These are phyloP conservation scores for Phanerochaete carnosa DNA, from an alignment of 768 basidiomycete species.

Conservation along the genomic window DNA sequence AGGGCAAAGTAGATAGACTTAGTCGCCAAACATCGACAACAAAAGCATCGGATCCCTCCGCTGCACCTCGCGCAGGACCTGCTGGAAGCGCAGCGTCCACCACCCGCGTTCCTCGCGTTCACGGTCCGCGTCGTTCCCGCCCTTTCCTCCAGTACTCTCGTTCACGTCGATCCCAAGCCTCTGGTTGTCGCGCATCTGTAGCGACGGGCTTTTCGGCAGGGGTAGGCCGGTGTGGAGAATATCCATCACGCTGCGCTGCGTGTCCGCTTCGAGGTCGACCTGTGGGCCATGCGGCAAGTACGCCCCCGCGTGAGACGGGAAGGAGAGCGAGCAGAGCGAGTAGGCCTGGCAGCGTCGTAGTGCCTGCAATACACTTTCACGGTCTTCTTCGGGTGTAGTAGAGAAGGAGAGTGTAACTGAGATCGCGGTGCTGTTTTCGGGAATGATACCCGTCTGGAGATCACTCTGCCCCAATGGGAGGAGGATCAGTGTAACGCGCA, in stretches of 20 bases:
- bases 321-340: conserved; percentile 43
- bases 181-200: conserved; percentile 40
- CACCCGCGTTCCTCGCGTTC: conserved; percentile 72
- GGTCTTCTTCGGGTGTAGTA: conserved; percentile 16
- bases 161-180: conserved; percentile 23
- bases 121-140: conserved; percentile 28
- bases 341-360: conserved; percentile 50
- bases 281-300: conserved; percentile 25
- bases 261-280: conserved; percentile 27
- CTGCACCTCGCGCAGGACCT: conserved; percentile 56
- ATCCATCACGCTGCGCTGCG: conserved; percentile 33
- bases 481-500: conserved; percentile 42
- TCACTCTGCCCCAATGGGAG: conserved; percentile 42
- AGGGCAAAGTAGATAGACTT: not conserved
- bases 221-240: conserved; percentile 47
- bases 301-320: conserved; percentile 30
- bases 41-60: conserved; percentile 17
- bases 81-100: conserved; percentile 69
- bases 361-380: conserved; percentile 37
- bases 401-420: conserved; percentile 33
- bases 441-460: conserved; percentile 34
- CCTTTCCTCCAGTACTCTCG: not conserved
- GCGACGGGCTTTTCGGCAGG: conserved; percentile 71
- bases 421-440: conserved; percentile 30
- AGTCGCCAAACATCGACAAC: conserved; percentile 4